Percentiles rank a stretch among this genome's conserved stretches.
phyloP scores from a whole-genome alignment of 139 green algal species.

The Chlorella sorokiniana region DNA sequence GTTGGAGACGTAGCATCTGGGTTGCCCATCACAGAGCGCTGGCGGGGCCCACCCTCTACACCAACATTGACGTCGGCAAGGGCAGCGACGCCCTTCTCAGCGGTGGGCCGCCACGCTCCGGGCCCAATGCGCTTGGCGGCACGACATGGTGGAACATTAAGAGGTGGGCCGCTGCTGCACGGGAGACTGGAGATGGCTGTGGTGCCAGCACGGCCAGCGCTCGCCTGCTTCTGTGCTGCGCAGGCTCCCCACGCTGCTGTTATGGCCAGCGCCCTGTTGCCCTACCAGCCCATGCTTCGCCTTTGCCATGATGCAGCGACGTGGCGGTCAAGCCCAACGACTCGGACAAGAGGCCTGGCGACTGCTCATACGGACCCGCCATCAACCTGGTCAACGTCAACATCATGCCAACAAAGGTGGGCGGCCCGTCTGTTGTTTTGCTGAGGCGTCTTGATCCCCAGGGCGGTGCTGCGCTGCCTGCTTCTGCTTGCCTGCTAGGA shows the following conservation, averaged over 20 bases:
- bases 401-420: neutral
- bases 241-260: no score
- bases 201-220: neutral
- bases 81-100: neutral
- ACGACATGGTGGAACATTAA: conserved; percentile 1
- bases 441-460: no score
- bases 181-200: neutral
- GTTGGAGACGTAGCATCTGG: no score
- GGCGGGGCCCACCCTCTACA: conserved; percentile 4
- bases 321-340: neutral
- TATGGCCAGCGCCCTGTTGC: no score
- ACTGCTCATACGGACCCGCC: neutral
- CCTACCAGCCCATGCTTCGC: no score
- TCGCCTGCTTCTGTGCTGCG: neutral
- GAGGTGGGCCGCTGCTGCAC: neutral
- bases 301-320: neutral
- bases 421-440: neutral
- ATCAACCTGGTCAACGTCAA: conserved; percentile 3
- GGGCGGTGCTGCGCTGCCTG: no score
- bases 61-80: neutral
- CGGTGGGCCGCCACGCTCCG: neutral
- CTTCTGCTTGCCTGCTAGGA: no score
- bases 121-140: neutral
- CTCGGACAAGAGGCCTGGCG: neutral
- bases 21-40: neutral